Evolutionary conservation across 2,329 filamentous ascomycete genomes (phyloP).

Genomic region (Trichoderma gracile): DNA sequence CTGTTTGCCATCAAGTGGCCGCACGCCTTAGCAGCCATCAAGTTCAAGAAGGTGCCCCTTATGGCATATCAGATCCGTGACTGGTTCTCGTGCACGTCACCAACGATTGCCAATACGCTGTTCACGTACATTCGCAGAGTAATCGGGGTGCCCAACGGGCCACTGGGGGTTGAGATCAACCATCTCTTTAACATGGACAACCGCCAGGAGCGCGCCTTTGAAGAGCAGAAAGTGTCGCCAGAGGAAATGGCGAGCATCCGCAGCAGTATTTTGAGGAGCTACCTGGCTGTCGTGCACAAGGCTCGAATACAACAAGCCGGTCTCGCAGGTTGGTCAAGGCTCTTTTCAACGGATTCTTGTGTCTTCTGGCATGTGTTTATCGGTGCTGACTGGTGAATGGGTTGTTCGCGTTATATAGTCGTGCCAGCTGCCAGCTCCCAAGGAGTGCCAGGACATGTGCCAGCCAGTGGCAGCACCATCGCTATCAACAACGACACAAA

Average conservation of each 20-base stretch:
- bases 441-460: neutral
- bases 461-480: neutral
- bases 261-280: neutral
- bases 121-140: slow-evolving; percentile 37
- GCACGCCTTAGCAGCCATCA: slow-evolving; percentile 22
- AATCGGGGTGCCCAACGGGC: slow-evolving; percentile 32
- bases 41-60: slow-evolving; percentile 34
- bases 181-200: slow-evolving; percentile 33
- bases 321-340: slow-evolving; percentile 1
- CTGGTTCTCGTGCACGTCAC: slow-evolving; percentile 34
- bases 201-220: slow-evolving; percentile 28
- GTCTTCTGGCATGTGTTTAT: neutral
- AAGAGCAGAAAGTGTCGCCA: neutral
- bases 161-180: slow-evolving; percentile 28
- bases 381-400: neutral
- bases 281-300: neutral
- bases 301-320: neutral
- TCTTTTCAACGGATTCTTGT: too few relatives aligned
- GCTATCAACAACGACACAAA: neutral
- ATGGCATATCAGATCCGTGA: slow-evolving; percentile 33
- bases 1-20: slow-evolving; percentile 32
- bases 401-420: neutral
- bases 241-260: neutral
- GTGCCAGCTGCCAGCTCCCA: neutral
- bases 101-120: slow-evolving; percentile 32